These are phyloP conservation scores for Zymoseptoria passerinii DNA, from an alignment of 2,329 filamentous ascomycete genomes.

Conservation along the genomic window DNA sequence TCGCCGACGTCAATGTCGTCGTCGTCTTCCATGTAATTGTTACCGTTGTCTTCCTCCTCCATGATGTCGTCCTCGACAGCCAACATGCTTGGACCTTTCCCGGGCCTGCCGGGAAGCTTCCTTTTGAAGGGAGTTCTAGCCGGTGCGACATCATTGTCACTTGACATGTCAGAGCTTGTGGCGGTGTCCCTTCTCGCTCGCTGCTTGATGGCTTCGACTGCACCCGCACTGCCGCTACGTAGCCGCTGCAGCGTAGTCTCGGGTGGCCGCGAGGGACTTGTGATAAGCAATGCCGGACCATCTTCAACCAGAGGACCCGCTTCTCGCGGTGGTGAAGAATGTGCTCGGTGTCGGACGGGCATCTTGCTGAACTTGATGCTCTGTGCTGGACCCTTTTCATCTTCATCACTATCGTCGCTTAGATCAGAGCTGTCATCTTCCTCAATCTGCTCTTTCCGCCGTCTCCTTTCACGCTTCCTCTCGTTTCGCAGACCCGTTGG, in stretches of 20 bases:
- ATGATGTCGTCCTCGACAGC: conserved; percentile 18
- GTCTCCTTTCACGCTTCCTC: conserved; percentile 51
- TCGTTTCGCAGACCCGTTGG: conserved; percentile 45
- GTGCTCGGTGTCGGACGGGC: conserved; percentile 77
- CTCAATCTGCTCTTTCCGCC: conserved; percentile 65
- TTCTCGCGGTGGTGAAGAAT: conserved; percentile 60
- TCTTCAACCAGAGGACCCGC: conserved; percentile 4
- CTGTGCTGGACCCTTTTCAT: conserved; percentile 60
- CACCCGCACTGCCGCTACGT: conserved; percentile 62
- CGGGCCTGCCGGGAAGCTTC: conserved; percentile 47
- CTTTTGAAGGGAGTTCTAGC: conserved; percentile 57
- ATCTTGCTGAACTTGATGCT: conserved; percentile 96
- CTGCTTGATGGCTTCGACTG: conserved; percentile 55
- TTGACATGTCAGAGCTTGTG: conserved; percentile 75
- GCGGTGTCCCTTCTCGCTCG: conserved; percentile 66
- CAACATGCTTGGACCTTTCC: conserved; percentile 39
- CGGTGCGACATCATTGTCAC: conserved; percentile 62
- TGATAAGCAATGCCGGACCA: conserved; percentile 29
- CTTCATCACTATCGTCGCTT: conserved; percentile 76
- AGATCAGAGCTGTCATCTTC: conserved; percentile 81
- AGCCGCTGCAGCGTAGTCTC: conserved; percentile 30
- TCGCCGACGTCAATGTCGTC: conserved; percentile 30
- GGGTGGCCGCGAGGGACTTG: conserved; percentile 38
- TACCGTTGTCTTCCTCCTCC: conserved; percentile 39
- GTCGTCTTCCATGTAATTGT: conserved; percentile 31